Percentiles rank a stretch among this genome's conserved stretches.
Conservation (phyloP, 1,139 yeast genomes). For the Taphrina pruni region DNA sequence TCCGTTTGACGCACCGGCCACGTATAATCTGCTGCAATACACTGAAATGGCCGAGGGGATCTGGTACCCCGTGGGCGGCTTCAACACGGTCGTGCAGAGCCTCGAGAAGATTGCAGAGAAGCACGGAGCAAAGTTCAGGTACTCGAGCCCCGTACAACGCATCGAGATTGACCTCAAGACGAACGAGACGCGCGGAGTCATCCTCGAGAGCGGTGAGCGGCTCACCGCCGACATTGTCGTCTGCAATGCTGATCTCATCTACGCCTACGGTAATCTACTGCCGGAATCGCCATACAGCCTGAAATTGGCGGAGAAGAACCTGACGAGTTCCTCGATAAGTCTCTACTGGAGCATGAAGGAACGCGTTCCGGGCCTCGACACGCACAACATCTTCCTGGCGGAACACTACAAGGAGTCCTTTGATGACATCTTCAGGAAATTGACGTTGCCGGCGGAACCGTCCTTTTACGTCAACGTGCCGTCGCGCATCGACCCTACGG, state of each 20-base stretch:
- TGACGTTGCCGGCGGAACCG: conserved; percentile 33
- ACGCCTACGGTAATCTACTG: conserved; percentile 34
- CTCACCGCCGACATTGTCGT: conserved; percentile 35
- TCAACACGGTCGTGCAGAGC: conserved; percentile 37
- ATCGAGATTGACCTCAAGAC: conserved; percentile 32
- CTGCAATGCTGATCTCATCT: conserved; percentile 40
- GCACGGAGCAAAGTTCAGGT: conserved; percentile 36
- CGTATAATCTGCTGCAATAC: conserved; percentile 41
- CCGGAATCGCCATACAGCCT: conserved; percentile 34
- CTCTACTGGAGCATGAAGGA: conserved; percentile 41
- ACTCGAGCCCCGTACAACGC: conserved; percentile 34
- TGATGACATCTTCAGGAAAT: conserved; percentile 38
- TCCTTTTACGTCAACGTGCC: conserved; percentile 42
- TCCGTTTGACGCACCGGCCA: conserved; percentile 42
- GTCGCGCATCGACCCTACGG: conserved; percentile 37
- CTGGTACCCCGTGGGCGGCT: conserved; percentile 42
- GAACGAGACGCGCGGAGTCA: conserved; percentile 38
- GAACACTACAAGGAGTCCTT: conserved; percentile 41
- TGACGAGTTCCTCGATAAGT: conserved; percentile 36
- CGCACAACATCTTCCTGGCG: conserved; percentile 42
- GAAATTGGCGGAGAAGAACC: conserved; percentile 34
- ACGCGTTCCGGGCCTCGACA: conserved; percentile 34
- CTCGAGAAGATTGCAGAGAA: conserved; percentile 40
- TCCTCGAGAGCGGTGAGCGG: conserved; percentile 38
- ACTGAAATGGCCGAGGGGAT: conserved; percentile 41